phyloP scores from a whole-genome alignment of 306 rosid species.

The Fragaria nilgerrensis region DNA sequence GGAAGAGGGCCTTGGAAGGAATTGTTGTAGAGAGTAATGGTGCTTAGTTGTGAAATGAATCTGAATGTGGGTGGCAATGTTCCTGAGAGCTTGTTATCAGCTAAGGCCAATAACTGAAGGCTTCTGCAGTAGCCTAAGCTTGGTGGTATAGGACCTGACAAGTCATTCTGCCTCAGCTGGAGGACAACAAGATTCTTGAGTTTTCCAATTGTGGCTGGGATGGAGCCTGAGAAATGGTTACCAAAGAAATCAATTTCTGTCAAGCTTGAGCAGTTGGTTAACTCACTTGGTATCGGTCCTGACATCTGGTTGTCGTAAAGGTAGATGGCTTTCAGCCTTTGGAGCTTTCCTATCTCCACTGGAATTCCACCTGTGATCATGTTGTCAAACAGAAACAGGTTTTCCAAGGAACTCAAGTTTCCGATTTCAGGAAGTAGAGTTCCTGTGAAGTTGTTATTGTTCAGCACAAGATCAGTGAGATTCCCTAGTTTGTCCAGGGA shows the following conservation, averaged over 20 bases:
- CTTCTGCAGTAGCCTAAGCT: slow-evolving; percentile 84
- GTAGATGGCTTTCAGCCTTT: slow-evolving; percentile 52
- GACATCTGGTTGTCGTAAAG: slow-evolving; percentile 90
- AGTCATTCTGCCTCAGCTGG: slow-evolving; percentile 86
- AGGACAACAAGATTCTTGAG: slow-evolving; percentile 69
- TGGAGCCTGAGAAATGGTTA: slow-evolving; percentile 71
- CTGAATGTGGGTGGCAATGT: slow-evolving; percentile 77
- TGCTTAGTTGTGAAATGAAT: slow-evolving; percentile 65
- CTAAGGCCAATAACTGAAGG: slow-evolving; percentile 78
- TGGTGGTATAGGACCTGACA: slow-evolving; percentile 83
- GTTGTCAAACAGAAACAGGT: slow-evolving; percentile 68
- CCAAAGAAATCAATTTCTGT: slow-evolving; percentile 81
- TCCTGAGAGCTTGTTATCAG: slow-evolving; percentile 88
- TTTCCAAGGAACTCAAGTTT: slow-evolving; percentile 59
- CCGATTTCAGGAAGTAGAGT: slow-evolving; percentile 71
- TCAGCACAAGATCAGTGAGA: slow-evolving; percentile 75
- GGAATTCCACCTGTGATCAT: slow-evolving; percentile 66
- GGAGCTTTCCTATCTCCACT: slow-evolving; percentile 71
- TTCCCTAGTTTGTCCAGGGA: slow-evolving; percentile 46
- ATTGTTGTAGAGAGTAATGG: slow-evolving; percentile 87
- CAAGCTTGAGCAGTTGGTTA: slow-evolving; percentile 78
- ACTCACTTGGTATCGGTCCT: slow-evolving; percentile 71
- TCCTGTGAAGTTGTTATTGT: slow-evolving; percentile 82
- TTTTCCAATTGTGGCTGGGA: slow-evolving; percentile 81
- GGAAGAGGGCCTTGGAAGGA: slow-evolving; percentile 93